phyloP scores from a whole-genome alignment of 2,329 filamentous ascomycete species.

The Kalmusia sp. region DNA sequence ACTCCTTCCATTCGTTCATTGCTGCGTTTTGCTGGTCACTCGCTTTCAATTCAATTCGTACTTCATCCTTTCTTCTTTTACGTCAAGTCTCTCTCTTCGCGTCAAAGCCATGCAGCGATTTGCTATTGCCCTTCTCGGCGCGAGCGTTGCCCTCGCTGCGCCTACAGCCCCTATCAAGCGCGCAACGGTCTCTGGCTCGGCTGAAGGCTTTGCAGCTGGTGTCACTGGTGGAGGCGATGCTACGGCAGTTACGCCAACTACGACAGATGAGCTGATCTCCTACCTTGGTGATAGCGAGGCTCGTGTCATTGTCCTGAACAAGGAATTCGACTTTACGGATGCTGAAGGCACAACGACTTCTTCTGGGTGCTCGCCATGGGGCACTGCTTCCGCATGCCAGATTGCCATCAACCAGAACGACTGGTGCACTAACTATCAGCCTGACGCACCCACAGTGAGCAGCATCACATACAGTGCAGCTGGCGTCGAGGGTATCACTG shows the following conservation, averaged over 20 bases:
- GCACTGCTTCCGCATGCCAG: slow-evolving; percentile 62
- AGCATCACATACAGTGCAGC: slow-evolving; percentile 43
- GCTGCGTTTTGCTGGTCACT: slow-evolving; percentile 6
- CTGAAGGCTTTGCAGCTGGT: slow-evolving; percentile 22
- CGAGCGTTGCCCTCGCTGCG: slow-evolving; percentile 1
- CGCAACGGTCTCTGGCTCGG: slow-evolving; percentile 16
- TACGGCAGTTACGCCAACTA: slow-evolving; percentile 19
- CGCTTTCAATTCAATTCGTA: not conserved
- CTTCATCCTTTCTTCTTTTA: not conserved
- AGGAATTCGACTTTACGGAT: slow-evolving; percentile 21
- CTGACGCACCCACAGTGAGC: slow-evolving; percentile 15
- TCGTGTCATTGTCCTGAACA: slow-evolving; percentile 48
- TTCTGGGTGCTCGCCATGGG: slow-evolving; percentile 35
- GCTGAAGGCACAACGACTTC: slow-evolving; percentile 25
- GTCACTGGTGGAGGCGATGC: slow-evolving; percentile 24
- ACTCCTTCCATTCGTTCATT: not conserved
- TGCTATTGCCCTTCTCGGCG: slow-evolving; percentile 3
- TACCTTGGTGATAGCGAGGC: slow-evolving; percentile 41
- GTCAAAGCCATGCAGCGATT: slow-evolving; percentile 1
- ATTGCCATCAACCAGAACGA: slow-evolving; percentile 61
- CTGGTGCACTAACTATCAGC: slow-evolving; percentile 24
- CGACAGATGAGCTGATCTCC: slow-evolving; percentile 24
- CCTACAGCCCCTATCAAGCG: not conserved
- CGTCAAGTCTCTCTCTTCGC: not conserved
- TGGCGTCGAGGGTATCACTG: slow-evolving; percentile 57